Percentiles rank a stretch among this genome's conserved stretches.
phyloP scores from a whole-genome alignment of 306 rosid genomes.

The Vigna hirtella region DNA sequence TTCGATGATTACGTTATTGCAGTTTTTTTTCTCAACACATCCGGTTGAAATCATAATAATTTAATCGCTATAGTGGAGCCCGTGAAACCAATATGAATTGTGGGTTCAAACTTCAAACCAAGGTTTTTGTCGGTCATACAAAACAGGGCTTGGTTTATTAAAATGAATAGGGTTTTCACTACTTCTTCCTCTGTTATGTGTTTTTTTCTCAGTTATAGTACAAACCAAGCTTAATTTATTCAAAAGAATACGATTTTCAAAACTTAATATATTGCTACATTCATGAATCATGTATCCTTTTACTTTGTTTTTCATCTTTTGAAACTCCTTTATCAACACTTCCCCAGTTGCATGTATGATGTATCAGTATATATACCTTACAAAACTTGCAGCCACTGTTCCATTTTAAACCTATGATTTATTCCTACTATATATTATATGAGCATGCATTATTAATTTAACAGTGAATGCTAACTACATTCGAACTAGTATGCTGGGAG shows the following conservation, averaged over 20 bases:
- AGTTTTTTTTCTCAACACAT: background rate
- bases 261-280: background rate
- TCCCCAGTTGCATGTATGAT: background rate
- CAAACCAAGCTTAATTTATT: background rate
- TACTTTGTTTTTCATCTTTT: background rate
- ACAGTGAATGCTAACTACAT: too few species aligned
- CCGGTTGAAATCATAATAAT: background rate
- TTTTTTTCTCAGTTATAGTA: background rate
- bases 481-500: too few species aligned
- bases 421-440: background rate
- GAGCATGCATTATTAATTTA: too few species aligned
- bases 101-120: background rate
- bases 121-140: background rate
- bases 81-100: background rate
- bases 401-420: background rate
- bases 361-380: too few species aligned
- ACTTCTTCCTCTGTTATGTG: background rate
- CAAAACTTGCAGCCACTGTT: too few species aligned
- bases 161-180: background rate
- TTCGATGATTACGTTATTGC: background rate
- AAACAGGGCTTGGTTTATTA: background rate
- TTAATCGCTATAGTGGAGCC: constrained; percentile 30
- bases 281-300: background rate
- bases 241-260: background rate
- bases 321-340: background rate